Conservation (phyloP, 2,329 filamentous ascomycete genomes). For the Penicillium sp. region DNA sequence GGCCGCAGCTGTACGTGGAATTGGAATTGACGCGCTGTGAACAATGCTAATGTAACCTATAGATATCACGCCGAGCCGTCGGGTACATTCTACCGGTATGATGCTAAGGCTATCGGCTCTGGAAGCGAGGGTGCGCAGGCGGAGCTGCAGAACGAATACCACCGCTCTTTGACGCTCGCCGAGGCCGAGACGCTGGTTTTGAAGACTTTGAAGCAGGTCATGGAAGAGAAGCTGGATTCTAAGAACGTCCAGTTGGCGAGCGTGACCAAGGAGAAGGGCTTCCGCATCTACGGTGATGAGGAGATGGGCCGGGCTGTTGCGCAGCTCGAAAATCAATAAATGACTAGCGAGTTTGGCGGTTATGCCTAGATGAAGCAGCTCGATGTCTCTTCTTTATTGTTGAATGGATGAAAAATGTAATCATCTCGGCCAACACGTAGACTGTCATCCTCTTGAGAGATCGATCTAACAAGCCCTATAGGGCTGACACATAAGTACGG, state of each 20-base stretch:
- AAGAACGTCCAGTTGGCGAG: constrained; percentile 99
- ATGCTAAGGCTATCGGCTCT: constrained; percentile 96
- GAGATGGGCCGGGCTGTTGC: constrained; percentile 94
- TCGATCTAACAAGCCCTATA: neutral
- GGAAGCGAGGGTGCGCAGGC: constrained; percentile 96
- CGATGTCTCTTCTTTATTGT: neutral
- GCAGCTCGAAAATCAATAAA: constrained; percentile 50
- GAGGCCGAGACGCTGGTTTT: constrained; percentile 93
- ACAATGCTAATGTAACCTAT: constrained; percentile 2
- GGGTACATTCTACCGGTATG: constrained; percentile 97
- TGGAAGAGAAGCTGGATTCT: constrained; percentile 98
- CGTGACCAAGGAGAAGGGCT: constrained; percentile 95
- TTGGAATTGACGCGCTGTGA: neutral
- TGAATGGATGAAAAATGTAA: neutral
- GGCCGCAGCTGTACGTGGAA: constrained; percentile 68
- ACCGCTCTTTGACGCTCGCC: constrained; percentile 88
- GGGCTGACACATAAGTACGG: neutral
- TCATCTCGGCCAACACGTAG: neutral
- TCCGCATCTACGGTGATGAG: constrained; percentile 96
- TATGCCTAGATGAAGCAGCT: neutral
- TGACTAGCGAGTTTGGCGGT: constrained; percentile 11
- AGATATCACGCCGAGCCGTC: constrained; percentile 96
- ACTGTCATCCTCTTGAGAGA: neutral
- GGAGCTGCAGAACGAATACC: constrained; percentile 97
- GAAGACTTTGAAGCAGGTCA: constrained; percentile 98